Base-by-base conservation (phyloP, 106 monocot genomes). In the Dendrobium chrysotoxum region DNA sequence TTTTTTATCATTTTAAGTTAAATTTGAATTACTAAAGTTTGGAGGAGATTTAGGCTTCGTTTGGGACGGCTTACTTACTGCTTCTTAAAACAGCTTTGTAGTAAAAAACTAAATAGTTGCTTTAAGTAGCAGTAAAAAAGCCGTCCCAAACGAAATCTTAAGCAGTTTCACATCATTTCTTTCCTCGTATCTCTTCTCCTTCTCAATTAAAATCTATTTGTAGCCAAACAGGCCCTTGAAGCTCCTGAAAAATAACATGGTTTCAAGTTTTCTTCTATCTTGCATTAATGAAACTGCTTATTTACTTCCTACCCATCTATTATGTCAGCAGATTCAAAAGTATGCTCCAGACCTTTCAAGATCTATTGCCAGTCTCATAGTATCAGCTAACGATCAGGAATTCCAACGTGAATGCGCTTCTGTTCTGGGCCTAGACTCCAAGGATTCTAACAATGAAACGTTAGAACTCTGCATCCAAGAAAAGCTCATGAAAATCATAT, bases 281-380 rank as follows among this genome's bases (percentile, higher is more conserved):
- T 38, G 71, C 28, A 35, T 30, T 25, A 28, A 11, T 68, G 6
- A 68, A 30, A 28, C 13, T 28, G 10, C 4, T 35, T 71, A 71
- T 0, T 13, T 13, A 50, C 15, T 50, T 15, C 50, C 11, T 13
- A 15, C 6, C 44, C 44, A 44, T 50, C 50, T 50, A 50, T 50
- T 13, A 61, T 78, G 55, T 65, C 87, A 95, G 95, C 87, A 95
- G 95, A 77, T 95, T 65, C 79, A 76, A 23, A 81, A 82, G 11
- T 54, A 88, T 68, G 87, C 81, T 71, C 92, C 95, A n/a, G 88
- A 88, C 23, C 90, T 95, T 76, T 88, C 95, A 77, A 87, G 84
- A 86, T 35, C 90, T 38, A 82, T 92, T 17, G 88, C 90, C 41
- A 75, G 87, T 77, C 75, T 95, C 76, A 92, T 95, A 77, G 28